Evolutionary conservation across 2,329 filamentous ascomycete genomes (phyloP), one percentile per base, ranked within the genome.

Genomic region (Colletotrichum incanum): DNA sequence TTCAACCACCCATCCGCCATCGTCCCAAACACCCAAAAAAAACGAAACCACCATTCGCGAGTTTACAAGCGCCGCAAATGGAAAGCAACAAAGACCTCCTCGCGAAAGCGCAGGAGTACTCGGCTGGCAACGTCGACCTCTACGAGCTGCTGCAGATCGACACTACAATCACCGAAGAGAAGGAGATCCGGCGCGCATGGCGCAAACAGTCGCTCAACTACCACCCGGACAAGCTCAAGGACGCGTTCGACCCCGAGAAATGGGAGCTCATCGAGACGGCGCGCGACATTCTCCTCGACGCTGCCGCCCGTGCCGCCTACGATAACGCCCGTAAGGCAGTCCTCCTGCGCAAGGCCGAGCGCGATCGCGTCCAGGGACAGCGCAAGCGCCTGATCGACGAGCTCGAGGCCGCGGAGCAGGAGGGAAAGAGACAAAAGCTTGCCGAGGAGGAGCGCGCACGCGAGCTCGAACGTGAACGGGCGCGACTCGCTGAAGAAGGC

Each of bases 221-320:
- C 85, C 96, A 98, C 81, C 96, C 96, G 1, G 96, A 98, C 87
- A 98, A 98, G 84, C 92, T 95, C 67, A 90, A 92, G 74, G 90
- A 89, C 64, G 85, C 88, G 47, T 94, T 93, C 77, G 94, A 96
- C 76, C 88, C 94, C 56, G 91, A 92, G 67, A 93, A 93, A 78
- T 98, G 97, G 86, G 93, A 98, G 81, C 87, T 93, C 1, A 91
- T 97, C 70, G 93, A 95, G 78, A 93, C 93, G 73, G 95, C 94
- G n/a, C 91, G 94, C 79, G 94, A 97, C 82, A 90, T 98, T 2
- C 89, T 98, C 3, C 89, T 90, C 37, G 92, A 95, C 74, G 83
- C 90, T 0, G 88, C 88, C 18, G 89, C 94, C 47, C 93, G 94
- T 71, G 88, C 90, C 61, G 90, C 92, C 65, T 98, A 98, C 85